Percentiles rank a stretch among this genome's conserved stretches.
phyloP scores from a whole-genome alignment of 441 rosid genomes.

The Isatis lusitanica region DNA sequence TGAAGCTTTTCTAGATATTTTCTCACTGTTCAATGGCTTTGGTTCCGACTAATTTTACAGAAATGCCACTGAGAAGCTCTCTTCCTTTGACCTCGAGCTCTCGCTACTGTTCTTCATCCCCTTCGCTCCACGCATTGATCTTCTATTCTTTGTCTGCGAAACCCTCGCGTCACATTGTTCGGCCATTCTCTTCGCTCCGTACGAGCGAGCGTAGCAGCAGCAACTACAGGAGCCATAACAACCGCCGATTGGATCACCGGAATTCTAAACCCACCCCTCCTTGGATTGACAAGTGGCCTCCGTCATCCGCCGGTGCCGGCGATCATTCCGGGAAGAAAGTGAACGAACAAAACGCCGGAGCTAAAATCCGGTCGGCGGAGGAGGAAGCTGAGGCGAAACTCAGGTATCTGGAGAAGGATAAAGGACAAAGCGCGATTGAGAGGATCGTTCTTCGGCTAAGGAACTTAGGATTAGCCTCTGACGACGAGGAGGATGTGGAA shows the following conservation, averaged over 20 bases:
- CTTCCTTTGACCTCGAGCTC: slow-evolving; percentile 48
- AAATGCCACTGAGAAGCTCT: slow-evolving; percentile 65
- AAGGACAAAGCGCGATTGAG: slow-evolving; percentile 67
- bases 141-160: slow-evolving; percentile 40
- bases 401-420: slow-evolving; percentile 40
- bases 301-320: slow-evolving; percentile 25
- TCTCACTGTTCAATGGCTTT: slow-evolving; percentile 46
- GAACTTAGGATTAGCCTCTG: slow-evolving; percentile 72
- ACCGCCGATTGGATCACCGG: slow-evolving; percentile 34
- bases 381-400: slow-evolving; percentile 30
- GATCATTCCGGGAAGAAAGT: slow-evolving; percentile 20
- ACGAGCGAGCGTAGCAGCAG: slow-evolving; percentile 34
- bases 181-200: slow-evolving; percentile 46
- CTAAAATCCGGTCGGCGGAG: slow-evolving; percentile 26
- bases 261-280: slow-evolving; percentile 43
- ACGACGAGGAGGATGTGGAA: slow-evolving; percentile 53
- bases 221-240: slow-evolving; percentile 34
- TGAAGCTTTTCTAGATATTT: background rate
- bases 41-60: slow-evolving; percentile 54
- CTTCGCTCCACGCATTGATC: slow-evolving; percentile 40
- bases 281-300: slow-evolving; percentile 59
- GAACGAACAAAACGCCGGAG: slow-evolving; percentile 19
- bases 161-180: slow-evolving; percentile 44
- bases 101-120: slow-evolving; percentile 31
- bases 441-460: slow-evolving; percentile 83